Evolutionary conservation across 2,329 filamentous ascomycete species (phyloP).

Genomic region (Domatiomyces catenatus): DNA sequence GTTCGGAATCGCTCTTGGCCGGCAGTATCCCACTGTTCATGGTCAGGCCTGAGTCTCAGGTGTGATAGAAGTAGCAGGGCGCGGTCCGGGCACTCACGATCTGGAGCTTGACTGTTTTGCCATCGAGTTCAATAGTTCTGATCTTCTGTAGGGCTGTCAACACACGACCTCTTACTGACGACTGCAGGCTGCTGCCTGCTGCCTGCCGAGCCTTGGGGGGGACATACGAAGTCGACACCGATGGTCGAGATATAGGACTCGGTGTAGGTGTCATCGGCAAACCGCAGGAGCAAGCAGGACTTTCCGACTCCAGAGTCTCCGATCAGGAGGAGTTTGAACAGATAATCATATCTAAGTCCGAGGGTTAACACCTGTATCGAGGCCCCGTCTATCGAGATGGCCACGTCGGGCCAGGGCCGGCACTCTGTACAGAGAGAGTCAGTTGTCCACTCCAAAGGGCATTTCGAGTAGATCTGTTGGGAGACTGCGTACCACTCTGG

Average conservation of each 20-base stretch:
- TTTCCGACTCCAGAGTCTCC: slow-evolving; percentile 99
- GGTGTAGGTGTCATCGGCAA: slow-evolving; percentile 97
- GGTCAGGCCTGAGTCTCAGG: slow-evolving; percentile 12
- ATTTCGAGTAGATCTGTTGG: neutral
- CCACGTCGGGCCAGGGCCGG: neutral
- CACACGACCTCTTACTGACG: neutral
- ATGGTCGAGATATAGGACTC: slow-evolving; percentile 99
- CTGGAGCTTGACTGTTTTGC: slow-evolving; percentile 98
- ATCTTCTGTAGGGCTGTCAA: slow-evolving; percentile 62
- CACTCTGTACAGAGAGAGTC: neutral
- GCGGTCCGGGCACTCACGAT: slow-evolving; percentile 51
- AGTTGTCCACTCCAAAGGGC: neutral
- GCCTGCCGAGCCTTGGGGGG: neutral
- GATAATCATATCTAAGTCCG: slow-evolving; percentile 87
- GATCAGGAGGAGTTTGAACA: slow-evolving; percentile 99
- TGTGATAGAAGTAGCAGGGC: slow-evolving; percentile 16
- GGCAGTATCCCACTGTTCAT: slow-evolving; percentile 82
- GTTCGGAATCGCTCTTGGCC: slow-evolving; percentile 99
- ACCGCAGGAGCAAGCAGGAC: slow-evolving; percentile 94
- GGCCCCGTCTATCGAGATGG: too few species aligned
- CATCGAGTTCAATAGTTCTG: slow-evolving; percentile 96
- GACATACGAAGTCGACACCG: slow-evolving; percentile 90
- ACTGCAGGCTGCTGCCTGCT: neutral
- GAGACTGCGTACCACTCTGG: slow-evolving; percentile 31
- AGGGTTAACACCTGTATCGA: neutral